Conservation (phyloP, 192 early-diverging fungal genomes). For the Coemansia sp. region DNA sequence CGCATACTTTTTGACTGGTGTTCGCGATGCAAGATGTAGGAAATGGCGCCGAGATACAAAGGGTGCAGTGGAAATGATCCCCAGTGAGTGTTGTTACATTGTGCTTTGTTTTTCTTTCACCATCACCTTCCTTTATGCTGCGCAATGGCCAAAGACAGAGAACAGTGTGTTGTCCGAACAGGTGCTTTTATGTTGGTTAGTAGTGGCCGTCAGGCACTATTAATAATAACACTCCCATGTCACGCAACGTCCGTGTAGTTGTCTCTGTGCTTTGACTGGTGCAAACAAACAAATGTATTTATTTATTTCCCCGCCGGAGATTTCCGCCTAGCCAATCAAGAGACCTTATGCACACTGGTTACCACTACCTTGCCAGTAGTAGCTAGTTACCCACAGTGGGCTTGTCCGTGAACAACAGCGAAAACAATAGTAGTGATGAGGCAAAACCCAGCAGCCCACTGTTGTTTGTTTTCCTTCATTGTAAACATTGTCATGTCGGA, state of each 20-base stretch:
- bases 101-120: background rate
- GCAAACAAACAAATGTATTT: no score
- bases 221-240: background rate
- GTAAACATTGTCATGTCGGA: background rate
- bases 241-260: background rate
- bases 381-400: no score
- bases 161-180: background rate
- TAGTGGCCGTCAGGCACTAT: background rate
- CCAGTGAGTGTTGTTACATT: background rate
- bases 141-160: background rate
- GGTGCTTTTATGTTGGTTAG: background rate
- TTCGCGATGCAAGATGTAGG: constrained; percentile 8
- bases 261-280: background rate
- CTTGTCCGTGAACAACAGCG: no score
- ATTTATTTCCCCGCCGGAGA: no score
- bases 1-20: background rate
- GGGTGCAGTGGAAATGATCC: no score
- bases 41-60: constrained; percentile 1
- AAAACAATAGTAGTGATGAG: background rate
- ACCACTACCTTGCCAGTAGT: no score
- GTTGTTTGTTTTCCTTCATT: background rate
- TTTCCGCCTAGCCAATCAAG: no score
- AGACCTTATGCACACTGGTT: no score
- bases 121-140: background rate
- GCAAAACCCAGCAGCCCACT: background rate